Conservation (phyloP, 352 stramenopile species). For the Phytophthora tentaculata region DNA sequence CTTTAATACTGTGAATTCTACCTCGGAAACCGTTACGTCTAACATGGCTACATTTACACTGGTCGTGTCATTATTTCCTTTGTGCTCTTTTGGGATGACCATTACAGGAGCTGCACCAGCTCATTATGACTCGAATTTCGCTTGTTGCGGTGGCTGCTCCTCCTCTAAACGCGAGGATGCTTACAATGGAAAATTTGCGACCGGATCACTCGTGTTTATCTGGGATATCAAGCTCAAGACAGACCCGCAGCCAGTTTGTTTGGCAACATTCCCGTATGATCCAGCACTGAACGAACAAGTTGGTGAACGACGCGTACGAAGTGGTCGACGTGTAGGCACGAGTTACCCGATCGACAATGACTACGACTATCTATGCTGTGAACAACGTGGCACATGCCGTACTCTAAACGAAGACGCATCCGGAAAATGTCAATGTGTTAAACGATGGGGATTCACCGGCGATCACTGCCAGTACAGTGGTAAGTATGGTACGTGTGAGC, state of each 20-base stretch:
- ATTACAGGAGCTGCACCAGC: conserved; percentile 26
- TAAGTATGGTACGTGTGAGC: conserved; percentile 20
- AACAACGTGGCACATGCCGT: conserved; percentile 60
- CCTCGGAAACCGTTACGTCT: conserved; percentile 12
- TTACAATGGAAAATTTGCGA: conserved; percentile 56
- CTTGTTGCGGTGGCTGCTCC: conserved; percentile 76
- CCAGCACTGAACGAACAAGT: conserved; percentile 60
- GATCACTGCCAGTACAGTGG: conserved; percentile 72
- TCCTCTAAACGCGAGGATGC: conserved; percentile 56
- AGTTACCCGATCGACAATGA: conserved; percentile 81
- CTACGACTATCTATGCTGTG: conserved; percentile 69
- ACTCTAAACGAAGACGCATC: conserved; percentile 62
- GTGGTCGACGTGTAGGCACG: conserved; percentile 59
- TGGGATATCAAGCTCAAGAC: conserved; percentile 75
- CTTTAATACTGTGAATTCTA: conserved; percentile 12
- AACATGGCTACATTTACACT: conserved; percentile 28
- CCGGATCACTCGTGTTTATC: conserved; percentile 63
- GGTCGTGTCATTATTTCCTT: no score
- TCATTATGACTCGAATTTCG: conserved; percentile 59
- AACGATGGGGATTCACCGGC: conserved; percentile 68
- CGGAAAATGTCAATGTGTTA: conserved; percentile 68
- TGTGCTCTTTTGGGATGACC: no score
- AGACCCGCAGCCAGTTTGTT: conserved; percentile 45
- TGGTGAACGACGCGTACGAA: conserved; percentile 64
- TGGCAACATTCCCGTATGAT: conserved; percentile 70